Evolutionary conservation across 768 basidiomycete genomes (phyloP), one percentile per base, ranked within the genome.

Genomic region (Boletus subparvulus): DNA sequence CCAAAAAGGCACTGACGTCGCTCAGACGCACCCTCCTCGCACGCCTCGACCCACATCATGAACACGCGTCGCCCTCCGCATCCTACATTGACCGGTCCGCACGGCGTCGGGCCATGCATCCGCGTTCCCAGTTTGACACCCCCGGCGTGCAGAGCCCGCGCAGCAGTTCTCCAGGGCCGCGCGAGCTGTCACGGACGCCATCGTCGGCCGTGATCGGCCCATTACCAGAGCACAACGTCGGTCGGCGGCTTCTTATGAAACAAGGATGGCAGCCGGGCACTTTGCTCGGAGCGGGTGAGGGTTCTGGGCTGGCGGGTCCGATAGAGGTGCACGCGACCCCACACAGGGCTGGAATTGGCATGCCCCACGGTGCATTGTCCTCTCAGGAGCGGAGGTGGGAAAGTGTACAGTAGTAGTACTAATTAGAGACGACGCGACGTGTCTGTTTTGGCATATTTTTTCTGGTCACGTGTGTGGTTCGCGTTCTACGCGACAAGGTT

Each of bases 241-340:
- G 90, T 1, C 83, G 88, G 63, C 78, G 75, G 37, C 73, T 92
- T 32, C 75, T 92, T 1, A 74, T 84, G 68, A 87, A 85, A 66
- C 88, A 88, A 69, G 90, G 90, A 2, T 92, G 90, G 91, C 74
- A 77, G 17, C 89, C 87, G 10, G 90, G 89, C 1, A 71, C 72
- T 11, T 64, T 67, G 21, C 73, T 82, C 4, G 71, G 70, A 0
- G 19, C 26, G 8, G 74, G 35, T 21, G 52, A n/a, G 6, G 36
- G 49, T 3, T 17, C 47, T 2, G 79, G 78, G 16, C 69, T 85
- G 16, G 71, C 2, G 21, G 21, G 21, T 21, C 88, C 88, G 2
- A 69, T 89, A 7, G 75, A 83, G 61, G 73, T 83, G 6, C 78
- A 68, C 39, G 56, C 73, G 2, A 80, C 62, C 19, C 50, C 68